Evolutionary conservation across 1,139 yeast genomes (phyloP), one percentile per base, ranked within the genome.

Genomic region (Pneumocystis jirovecii): DNA sequence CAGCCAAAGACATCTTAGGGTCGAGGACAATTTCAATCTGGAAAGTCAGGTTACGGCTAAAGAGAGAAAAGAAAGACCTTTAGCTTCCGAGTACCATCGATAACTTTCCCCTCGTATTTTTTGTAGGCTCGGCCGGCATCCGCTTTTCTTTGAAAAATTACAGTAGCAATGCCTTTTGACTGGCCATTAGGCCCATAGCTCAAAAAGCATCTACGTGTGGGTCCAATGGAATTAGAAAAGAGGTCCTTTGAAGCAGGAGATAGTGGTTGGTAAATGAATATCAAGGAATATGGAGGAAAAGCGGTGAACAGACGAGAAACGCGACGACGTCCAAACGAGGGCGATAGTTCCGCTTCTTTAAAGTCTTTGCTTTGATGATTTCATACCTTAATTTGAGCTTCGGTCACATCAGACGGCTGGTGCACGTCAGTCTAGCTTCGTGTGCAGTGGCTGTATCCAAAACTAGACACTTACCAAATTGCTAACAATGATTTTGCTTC

Each of bases 151-250:
- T 81, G 60, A 59, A 93, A 93, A 68, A 86, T 81, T 72, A 93
- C 83, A 68, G 95, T 89, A 68, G 96, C 96, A 78, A 85, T 83
- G 76, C 98, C 98, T 71, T 87, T 87, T 70, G 96, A 89, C 76
- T 84, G 85, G 65, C 98, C 98, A 74, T 82, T 85, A 77, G 87
- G 89, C 75, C 89, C 89, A 81, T 88, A 93, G 70, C 86, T 82
- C 73, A 91, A 82, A 66, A 83, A 80, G 74, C 89, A 85, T 70
- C 81, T 81, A 70, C 80, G 80, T 71, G 93, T 89, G 70, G 91
- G 89, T 71, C 98, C 98, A 72, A 93, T 83, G 78, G 88, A 90
- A 68, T 87, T 82, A 73, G 85, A 83, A 77, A 93, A 90, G 78
- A 89, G 93, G 78, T 89, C 96, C 96, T 89, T 75, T 69, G 69